phyloP scores from a whole-genome alignment of 495 filamentous ascomycete species.

The Aspergillus cavernicola region DNA sequence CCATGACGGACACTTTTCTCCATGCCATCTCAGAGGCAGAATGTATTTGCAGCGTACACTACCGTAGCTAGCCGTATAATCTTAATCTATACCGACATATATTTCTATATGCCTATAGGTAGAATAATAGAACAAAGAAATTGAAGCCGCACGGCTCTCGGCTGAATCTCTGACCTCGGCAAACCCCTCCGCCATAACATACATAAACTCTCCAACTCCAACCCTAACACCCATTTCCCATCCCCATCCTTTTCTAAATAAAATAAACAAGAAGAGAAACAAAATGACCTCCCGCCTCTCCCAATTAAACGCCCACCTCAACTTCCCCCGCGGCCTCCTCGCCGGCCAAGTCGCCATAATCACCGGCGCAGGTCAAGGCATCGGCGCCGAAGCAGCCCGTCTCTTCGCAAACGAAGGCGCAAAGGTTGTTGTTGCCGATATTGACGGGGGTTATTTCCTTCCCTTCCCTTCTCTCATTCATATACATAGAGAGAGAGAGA shows the following conservation, averaged over 20 bases:
- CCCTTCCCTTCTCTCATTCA: background rate
- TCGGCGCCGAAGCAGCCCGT: slow-evolving; percentile 76
- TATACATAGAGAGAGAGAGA: background rate
- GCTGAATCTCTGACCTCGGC: slow-evolving; percentile 2
- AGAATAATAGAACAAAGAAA: background rate
- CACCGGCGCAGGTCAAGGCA: slow-evolving; percentile 84
- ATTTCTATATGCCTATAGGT: too few relatives aligned
- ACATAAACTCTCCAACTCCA: slow-evolving; percentile 2
- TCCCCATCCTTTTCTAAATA: too few relatives aligned
- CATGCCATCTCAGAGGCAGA: slow-evolving; percentile 27
- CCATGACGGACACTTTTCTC: slow-evolving; percentile 31
- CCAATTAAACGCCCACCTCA: slow-evolving; percentile 73
- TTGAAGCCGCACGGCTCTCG: slow-evolving; percentile 2
- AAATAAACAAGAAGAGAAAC: slow-evolving; percentile 9
- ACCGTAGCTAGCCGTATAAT: background rate
- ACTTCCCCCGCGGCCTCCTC: slow-evolving; percentile 74
- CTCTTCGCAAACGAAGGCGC: slow-evolving; percentile 85
- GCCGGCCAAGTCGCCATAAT: slow-evolving; percentile 80
- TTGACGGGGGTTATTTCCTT: slow-evolving; percentile 57
- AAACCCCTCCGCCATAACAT: background rate
- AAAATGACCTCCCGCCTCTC: slow-evolving; percentile 50
- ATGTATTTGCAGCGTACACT: slow-evolving; percentile 27
- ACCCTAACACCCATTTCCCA: too few relatives aligned
- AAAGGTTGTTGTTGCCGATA: slow-evolving; percentile 77
- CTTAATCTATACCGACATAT: too few relatives aligned